Conservation (phyloP, 2,329 filamentous ascomycete species). For the Karstenula rhodostoma region DNA sequence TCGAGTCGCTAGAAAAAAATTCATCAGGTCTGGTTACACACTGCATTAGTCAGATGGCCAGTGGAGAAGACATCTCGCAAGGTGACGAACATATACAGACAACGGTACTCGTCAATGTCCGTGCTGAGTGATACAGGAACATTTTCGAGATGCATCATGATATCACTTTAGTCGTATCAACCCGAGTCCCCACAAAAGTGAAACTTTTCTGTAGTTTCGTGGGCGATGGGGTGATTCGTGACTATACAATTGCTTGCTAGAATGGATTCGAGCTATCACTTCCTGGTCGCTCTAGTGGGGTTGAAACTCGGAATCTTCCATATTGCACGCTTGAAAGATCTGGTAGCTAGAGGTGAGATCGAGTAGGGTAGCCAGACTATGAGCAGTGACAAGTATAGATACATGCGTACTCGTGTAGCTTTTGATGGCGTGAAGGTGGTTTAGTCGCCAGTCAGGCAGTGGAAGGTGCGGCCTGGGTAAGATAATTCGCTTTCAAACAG, state of each 20-base stretch:
- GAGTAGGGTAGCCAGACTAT: too few relatives aligned
- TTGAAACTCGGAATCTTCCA: too few relatives aligned
- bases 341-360: too few relatives aligned
- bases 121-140: too few relatives aligned
- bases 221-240: not conserved
- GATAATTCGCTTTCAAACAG: not conserved
- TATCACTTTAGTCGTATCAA: constrained; percentile 2
- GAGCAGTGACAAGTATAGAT: too few relatives aligned
- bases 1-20: not conserved
- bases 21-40: not conserved
- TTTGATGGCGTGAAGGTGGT: not conserved
- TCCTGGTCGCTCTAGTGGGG: not conserved
- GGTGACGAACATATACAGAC: too few relatives aligned
- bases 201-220: not conserved
- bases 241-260: not conserved
- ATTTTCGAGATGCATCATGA: not conserved
- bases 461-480: not conserved
- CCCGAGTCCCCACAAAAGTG: not conserved
- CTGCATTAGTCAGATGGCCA: not conserved
- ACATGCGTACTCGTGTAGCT: not conserved
- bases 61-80: not conserved
- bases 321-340: not conserved
- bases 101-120: too few relatives aligned
- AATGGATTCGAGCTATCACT: not conserved
- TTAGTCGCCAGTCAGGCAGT: not conserved